phyloP scores from a whole-genome alignment of 768 basidiomycete species.

The Hericium coralloides region DNA sequence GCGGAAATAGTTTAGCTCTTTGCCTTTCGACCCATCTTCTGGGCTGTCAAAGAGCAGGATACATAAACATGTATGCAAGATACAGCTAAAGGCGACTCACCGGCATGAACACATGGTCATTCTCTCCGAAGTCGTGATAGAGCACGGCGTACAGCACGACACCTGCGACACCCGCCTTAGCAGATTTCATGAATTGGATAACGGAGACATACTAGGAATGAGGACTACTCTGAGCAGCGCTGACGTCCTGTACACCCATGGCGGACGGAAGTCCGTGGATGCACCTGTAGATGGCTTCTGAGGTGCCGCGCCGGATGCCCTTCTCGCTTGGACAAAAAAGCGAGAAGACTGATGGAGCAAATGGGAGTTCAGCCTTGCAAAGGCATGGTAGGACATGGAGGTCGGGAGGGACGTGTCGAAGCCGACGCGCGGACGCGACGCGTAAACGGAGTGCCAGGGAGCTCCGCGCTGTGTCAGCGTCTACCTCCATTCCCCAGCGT shows the following conservation, averaged over 20 bases:
- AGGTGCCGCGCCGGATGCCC: no score
- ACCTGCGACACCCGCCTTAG: not conserved
- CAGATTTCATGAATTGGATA: not conserved
- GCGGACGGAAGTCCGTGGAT: conserved; percentile 41
- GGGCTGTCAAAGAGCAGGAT: conserved; percentile 25
- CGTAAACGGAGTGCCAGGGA: no score
- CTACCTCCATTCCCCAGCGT: no score
- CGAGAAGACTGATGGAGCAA: no score
- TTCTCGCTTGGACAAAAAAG: no score
- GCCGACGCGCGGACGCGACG: no score
- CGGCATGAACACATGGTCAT: conserved; percentile 19
- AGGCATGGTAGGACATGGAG: no score
- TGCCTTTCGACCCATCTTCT: conserved; percentile 48
- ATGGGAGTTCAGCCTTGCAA: no score
- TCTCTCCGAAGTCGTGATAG: conserved; percentile 15
- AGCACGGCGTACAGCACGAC: conserved; percentile 14
- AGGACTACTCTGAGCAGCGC: conserved; percentile 6
- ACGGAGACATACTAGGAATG: conserved; percentile 9
- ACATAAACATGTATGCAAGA: conserved; percentile 1
- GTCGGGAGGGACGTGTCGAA: no score
- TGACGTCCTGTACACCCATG: conserved; percentile 41
- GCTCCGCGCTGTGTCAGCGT: no score
- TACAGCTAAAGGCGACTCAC: conserved; percentile 2
- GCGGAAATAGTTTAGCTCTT: conserved; percentile 44
- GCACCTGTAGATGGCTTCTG: no score